These are phyloP conservation scores for Penicillium sp. DNA, from an alignment of 2,329 filamentous ascomycete species.

Conservation along the genomic window DNA sequence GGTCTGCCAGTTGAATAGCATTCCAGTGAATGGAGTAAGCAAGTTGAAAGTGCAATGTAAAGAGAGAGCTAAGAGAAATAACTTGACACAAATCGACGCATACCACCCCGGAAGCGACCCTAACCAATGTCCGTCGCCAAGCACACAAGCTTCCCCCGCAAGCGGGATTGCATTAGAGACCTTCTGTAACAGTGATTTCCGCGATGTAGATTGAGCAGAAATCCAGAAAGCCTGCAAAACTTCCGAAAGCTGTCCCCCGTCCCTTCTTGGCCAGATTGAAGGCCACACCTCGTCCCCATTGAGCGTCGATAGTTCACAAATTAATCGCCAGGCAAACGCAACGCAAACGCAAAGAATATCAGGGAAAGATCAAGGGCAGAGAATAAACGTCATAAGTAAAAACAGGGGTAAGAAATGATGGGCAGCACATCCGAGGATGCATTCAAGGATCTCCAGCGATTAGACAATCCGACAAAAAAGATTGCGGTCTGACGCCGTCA, in stretches of 20 bases:
- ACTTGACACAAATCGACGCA: slow-evolving; percentile 36
- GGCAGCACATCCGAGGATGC: slow-evolving; percentile 16
- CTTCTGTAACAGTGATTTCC: not conserved
- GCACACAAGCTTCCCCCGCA: slow-evolving; percentile 17
- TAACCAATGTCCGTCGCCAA: slow-evolving; percentile 46
- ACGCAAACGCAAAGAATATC: slow-evolving; percentile 8
- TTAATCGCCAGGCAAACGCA: slow-evolving; percentile 14
- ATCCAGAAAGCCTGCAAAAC: slow-evolving; percentile 13
- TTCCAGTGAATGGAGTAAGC: not conserved
- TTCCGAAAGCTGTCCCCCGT: slow-evolving; percentile 16
- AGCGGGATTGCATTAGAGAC: slow-evolving; percentile 5
- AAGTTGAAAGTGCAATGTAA: slow-evolving; percentile 9
- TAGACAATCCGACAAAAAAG: slow-evolving; percentile 16
- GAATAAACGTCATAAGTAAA: slow-evolving; percentile 5
- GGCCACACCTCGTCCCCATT: slow-evolving; percentile 30
- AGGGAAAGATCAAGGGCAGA: slow-evolving; percentile 12
- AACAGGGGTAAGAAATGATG: slow-evolving; percentile 7
- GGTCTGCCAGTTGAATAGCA: not conserved
- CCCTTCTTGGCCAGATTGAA: slow-evolving; percentile 15
- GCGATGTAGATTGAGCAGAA: slow-evolving; percentile 11
- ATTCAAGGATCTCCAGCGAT: slow-evolving; percentile 21
- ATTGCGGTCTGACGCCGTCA: slow-evolving; percentile 26
- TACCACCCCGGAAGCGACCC: slow-evolving; percentile 50
- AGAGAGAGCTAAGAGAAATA: slow-evolving; percentile 15
- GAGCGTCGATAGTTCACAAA: slow-evolving; percentile 30